A percentile compares a stretch with the other conserved stretches of the same genome.
Evolutionary conservation across 2,329 filamentous ascomycete species (phyloP).

Genomic region (Bimuria novae-zelandiae): DNA sequence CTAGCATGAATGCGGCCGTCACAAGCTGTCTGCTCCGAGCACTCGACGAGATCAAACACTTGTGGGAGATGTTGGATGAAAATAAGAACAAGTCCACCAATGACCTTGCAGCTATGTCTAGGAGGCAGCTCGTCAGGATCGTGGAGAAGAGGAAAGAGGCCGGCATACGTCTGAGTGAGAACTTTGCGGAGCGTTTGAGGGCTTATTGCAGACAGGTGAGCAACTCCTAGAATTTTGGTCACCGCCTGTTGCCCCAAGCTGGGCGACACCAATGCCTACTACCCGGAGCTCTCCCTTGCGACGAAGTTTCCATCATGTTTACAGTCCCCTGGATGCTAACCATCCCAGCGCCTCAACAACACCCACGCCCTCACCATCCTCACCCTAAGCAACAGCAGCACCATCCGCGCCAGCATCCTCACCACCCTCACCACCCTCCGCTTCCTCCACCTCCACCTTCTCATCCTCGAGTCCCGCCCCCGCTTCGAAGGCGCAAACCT

Average conservation of each 20-base stretch:
- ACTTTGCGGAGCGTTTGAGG: constrained; percentile 15
- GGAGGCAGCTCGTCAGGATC: constrained; percentile 12
- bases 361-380: constrained; percentile 22
- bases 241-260: no score
- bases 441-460: constrained; percentile 56
- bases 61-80: constrained; percentile 8
- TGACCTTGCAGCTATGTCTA: constrained; percentile 12
- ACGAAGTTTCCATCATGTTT: no score
- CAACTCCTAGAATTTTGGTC: no score
- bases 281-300: no score
- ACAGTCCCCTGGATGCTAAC: no score
- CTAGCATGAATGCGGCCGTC: constrained; percentile 62
- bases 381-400: constrained; percentile 58
- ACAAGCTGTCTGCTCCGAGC: constrained; percentile 55
- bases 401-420: constrained; percentile 58
- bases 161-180: constrained; percentile 1
- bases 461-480: constrained; percentile 69
- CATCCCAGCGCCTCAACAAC: neutral
- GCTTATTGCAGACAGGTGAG: constrained; percentile 1
- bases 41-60: constrained; percentile 48
- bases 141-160: constrained; percentile 11
- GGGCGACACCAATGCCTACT: no score
- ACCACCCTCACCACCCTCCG: constrained; percentile 44
- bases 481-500: constrained; percentile 67
- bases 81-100: constrained; percentile 1